Evolutionary conservation across 306 rosid species (phyloP).

Genomic region (Trifolium dubium): DNA sequence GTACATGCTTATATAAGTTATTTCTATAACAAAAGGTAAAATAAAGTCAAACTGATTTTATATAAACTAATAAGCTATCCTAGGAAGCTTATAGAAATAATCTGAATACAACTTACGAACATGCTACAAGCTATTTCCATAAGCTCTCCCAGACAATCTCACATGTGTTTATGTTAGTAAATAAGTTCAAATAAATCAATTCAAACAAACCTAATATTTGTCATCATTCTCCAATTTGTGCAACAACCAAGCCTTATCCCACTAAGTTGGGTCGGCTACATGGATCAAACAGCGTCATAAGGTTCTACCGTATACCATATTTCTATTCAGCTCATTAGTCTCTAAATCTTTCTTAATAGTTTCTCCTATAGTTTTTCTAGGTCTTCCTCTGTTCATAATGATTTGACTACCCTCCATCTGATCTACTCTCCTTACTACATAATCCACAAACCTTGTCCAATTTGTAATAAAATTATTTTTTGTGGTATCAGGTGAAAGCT

Average conservation of each 20-base stretch:
- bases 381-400: no score
- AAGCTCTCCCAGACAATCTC: neutral
- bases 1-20: neutral
- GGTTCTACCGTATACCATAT: no score
- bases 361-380: no score
- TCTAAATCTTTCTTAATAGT: no score
- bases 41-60: neutral
- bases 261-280: no score
- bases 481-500: conserved; percentile 73
- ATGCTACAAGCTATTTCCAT: neutral
- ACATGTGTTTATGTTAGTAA: neutral
- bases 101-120: neutral
- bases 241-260: no score
- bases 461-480: conserved; percentile 21
- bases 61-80: neutral
- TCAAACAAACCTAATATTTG: neutral
- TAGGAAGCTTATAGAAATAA: neutral
- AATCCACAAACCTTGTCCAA: neutral
- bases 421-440: no score
- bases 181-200: neutral
- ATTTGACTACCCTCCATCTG: no score
- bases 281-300: no score
- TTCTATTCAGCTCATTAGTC: no score
- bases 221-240: conserved; percentile 11
- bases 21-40: neutral